Base-by-base conservation (phyloP, 2,329 filamentous ascomycete genomes). In the Penicillium sp. region DNA sequence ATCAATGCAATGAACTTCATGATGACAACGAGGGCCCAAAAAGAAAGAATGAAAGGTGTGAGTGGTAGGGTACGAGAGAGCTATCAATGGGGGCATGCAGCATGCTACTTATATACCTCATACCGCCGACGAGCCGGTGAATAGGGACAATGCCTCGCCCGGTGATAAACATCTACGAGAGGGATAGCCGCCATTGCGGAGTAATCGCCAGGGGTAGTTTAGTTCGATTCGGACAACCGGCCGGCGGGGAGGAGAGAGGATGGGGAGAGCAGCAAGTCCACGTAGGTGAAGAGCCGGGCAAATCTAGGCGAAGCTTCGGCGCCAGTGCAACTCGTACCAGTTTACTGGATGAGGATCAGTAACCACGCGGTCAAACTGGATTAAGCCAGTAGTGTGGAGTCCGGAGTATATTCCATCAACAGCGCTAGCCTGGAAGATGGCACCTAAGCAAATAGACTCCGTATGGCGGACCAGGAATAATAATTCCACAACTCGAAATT, bases 1-100 rank as follows among this genome's bases (percentile, higher is more conserved):
- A 69, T 9, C 35, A 69, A 45, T 24, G 65, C 62, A 45, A 58
- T 53, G 24, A 60, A 63, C 57, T 67, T 68, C 68, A 70, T 70
- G 2, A 17, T 62, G 49, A 64, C 49, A 59, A 44, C 50, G 50
- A 47, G 42, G 19, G 50, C 40, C 17, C 57, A 57, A 24, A 22
- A 45, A 65, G 30, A 37, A 53, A 24, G 35, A 33, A 33, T 37
- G 19, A 47, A 26, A 30, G 40, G 42, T 8, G 56, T 8, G 42
- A 12, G 56, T 8, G 37, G n/a, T 55, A 9, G 26, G 37, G 19
- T 55, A 55, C 24, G 28, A 55, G 53, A 45, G n/a, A 44, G 40
- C 22, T 42, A 1, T 35, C 4, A 33, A 51, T 24, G 2, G 28
- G n/a, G 49, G 49, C 28, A 35, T 35, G n/a, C 30, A 13, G 28